Base-by-base conservation (phyloP, 139 green algal species). In the Chlamydomonas asymmetrica region DNA sequence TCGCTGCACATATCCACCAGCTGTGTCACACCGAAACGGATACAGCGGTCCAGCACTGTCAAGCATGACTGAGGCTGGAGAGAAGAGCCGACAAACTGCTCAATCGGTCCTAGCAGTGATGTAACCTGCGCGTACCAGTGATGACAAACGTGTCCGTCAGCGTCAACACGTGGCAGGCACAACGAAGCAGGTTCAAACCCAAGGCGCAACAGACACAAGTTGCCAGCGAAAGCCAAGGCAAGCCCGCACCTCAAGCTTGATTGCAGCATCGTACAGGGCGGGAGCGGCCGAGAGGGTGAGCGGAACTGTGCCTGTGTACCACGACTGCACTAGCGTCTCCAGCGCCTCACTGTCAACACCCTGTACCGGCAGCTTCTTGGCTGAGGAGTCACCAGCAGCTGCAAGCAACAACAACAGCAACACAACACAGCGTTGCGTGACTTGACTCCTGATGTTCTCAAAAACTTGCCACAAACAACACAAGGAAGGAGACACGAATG, bases 281-380 rank as follows among this genome's bases (percentile, higher is more conserved):
- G 71, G 71, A 7, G 69, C 59, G 23, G 59, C 23, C 5, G 8
- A 23, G 22, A 77, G 71, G 35, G 68, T 59, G 59, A 77, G 43
- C 0, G 71, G 71, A 25, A 57, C 68, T 10, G 61, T 43, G 0
- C 41, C 41, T 2, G 71, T 77, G 43, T 77, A 77, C 27, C 68
- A 77, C 18, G 71, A 41, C 4, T 10, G 5, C 2, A 77, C n/a
- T 2, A 77, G 71, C 22, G 71, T 77, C 22, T 70, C 59, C 18
- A 77, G 71, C 2, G 71, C 71, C 3, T 77, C 59, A 35, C 71
- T 77, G 43, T 77, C 71, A 0, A 77, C 71, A 0, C 71, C 71
- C 32, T 77, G 61, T 4, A 77, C 71, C 3, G 71, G 71, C 71
- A 77, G 61, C 32, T 77, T 57, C 45, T 77, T 57, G 2, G 59